Conservation (phyloP, 805 yeast species). For the Trichomonascus vanleenenianus region DNA sequence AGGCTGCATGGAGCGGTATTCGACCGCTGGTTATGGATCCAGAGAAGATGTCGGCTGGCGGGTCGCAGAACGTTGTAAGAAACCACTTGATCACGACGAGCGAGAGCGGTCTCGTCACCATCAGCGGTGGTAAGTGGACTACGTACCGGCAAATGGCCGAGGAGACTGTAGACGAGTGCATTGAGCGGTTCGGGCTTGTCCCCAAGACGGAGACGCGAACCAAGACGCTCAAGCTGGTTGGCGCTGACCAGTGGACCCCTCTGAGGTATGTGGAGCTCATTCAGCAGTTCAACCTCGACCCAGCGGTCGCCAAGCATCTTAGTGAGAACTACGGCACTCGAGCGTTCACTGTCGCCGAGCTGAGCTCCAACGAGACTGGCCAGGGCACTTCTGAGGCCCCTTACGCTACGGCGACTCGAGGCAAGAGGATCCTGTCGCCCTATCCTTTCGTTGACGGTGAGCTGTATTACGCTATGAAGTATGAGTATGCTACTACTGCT, state of each 20-base stretch:
- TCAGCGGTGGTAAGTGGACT: constrained; percentile 98
- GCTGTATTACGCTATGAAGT: constrained; percentile 66
- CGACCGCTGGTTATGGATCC: constrained; percentile 86
- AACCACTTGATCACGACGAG: constrained; percentile 74
- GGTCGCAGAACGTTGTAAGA: constrained; percentile 87
- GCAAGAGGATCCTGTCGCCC: constrained; percentile 39
- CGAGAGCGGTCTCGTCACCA: constrained; percentile 71
- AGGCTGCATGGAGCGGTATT: constrained; percentile 95
- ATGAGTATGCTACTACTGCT: constrained; percentile 85
- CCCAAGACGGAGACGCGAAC: constrained; percentile 45
- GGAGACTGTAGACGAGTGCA: constrained; percentile 75
- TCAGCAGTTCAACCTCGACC: constrained; percentile 67
- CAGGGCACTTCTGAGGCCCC: constrained; percentile 16
- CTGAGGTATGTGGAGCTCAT: constrained; percentile 71
- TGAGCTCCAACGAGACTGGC: constrained; percentile 28
- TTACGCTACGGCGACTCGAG: constrained; percentile 26
- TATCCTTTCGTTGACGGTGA: constrained; percentile 87
- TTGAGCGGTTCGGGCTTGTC: constrained; percentile 39
- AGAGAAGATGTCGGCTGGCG: constrained; percentile 28
- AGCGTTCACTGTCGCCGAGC: constrained; percentile 58
- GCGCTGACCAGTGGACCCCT: constrained; percentile 73
- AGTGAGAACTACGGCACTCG: constrained; percentile 85
- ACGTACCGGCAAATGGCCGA: constrained; percentile 97
- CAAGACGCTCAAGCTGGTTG: constrained; percentile 47
- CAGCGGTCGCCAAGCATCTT: constrained; percentile 71